These are phyloP conservation scores for Anisodus acutangulus DNA, from an alignment of 257 asterid genomes.

Conservation along the genomic window DNA sequence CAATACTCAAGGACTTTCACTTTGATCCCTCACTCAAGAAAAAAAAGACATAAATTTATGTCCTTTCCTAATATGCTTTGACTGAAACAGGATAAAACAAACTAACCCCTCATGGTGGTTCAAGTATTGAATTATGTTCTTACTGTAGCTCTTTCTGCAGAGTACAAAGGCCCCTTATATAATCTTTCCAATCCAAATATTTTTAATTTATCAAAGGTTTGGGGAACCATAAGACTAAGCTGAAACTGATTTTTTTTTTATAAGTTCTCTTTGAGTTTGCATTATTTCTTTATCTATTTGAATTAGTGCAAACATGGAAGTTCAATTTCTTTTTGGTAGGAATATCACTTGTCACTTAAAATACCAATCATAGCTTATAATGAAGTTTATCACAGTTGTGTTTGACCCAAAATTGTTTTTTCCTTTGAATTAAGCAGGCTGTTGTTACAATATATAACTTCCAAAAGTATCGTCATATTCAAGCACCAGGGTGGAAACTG, in stretches of 20 bases:
- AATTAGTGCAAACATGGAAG: background rate
- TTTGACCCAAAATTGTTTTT: background rate
- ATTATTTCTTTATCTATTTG: background rate
- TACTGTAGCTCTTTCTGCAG: background rate
- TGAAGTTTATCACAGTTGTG: background rate
- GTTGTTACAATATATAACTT: constrained; percentile 51
- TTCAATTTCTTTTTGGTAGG: background rate
- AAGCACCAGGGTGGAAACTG: constrained; percentile 58
- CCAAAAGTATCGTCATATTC: constrained; percentile 54
- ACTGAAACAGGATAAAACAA: background rate
- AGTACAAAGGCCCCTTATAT: background rate
- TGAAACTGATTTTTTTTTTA: background rate
- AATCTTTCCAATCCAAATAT: background rate
- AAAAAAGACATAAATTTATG: background rate
- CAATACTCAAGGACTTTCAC: background rate
- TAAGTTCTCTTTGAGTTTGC: background rate
- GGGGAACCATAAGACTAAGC: background rate
- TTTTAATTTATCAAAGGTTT: background rate
- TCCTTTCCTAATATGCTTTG: background rate
- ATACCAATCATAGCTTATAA: background rate
- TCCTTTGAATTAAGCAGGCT: constrained; percentile 40
- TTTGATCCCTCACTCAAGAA: background rate
- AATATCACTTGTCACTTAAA: background rate
- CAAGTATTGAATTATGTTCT: background rate
- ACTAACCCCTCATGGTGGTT: background rate